phyloP scores from a whole-genome alignment of 352 stramenopile genomes.

The Plasmopara viticola region DNA sequence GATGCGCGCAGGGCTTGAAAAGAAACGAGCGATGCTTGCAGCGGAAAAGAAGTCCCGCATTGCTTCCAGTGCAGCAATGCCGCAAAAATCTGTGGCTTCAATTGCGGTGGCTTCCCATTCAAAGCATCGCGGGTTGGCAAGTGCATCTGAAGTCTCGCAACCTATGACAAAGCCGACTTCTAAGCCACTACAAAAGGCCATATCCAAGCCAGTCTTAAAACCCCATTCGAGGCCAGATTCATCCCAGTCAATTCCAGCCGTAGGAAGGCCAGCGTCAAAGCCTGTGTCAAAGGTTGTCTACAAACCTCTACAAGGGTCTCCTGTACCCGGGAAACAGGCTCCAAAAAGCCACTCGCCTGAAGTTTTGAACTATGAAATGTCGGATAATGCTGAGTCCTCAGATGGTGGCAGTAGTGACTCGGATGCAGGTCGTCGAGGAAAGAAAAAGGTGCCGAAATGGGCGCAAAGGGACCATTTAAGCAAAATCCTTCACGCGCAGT shows the following conservation, averaged over 20 bases:
- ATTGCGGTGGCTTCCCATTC: constrained; percentile 10
- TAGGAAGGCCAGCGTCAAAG: constrained; percentile 9
- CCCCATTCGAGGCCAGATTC: constrained; percentile 9
- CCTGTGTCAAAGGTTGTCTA: constrained; percentile 6
- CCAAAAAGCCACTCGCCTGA: constrained; percentile 23
- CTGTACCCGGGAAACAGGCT: constrained; percentile 17
- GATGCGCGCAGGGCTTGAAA: constrained; percentile 62
- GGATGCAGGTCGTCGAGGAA: constrained; percentile 41
- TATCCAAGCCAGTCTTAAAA: constrained; percentile 12
- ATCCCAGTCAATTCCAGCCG: constrained; percentile 8
- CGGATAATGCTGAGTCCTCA: constrained; percentile 67
- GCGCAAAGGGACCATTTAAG: constrained; percentile 71
- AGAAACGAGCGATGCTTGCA: constrained; percentile 51
- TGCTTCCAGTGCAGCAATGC: constrained; percentile 8
- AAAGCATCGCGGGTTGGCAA: constrained; percentile 20
- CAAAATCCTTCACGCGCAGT: constrained; percentile 58
- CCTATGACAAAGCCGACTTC: constrained; percentile 11
- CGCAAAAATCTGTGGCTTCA: constrained; percentile 5
- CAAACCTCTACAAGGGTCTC: constrained; percentile 7
- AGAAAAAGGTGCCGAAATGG: constrained; percentile 80
- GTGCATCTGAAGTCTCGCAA: constrained; percentile 13
- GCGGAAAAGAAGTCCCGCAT: constrained; percentile 32
- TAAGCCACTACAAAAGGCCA: constrained; percentile 12
- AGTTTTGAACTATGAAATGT: constrained; percentile 67
- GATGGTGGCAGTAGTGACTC: constrained; percentile 32